These are phyloP conservation scores for Leucosporidium scottii DNA, from an alignment of 768 basidiomycete species.

Conservation along the genomic window DNA sequence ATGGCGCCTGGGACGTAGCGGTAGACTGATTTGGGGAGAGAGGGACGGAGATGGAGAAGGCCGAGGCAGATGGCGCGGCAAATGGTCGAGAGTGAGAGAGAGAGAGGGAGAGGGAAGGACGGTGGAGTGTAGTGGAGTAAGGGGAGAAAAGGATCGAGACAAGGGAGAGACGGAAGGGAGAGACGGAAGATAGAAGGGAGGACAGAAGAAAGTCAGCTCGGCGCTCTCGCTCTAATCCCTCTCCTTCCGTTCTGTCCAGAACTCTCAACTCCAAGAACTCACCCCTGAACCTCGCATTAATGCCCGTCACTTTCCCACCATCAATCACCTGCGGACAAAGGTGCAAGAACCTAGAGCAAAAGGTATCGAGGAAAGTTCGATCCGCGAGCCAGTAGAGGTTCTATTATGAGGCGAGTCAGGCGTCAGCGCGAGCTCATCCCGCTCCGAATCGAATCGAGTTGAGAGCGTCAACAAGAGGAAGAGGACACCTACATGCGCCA, in stretches of 20 bases:
- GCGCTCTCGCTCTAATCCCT: too few relatives aligned
- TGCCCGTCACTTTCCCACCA: constrained; percentile 48
- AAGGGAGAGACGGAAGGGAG: too few relatives aligned
- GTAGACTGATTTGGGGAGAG: constrained; percentile 42
- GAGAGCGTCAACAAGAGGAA: neutral
- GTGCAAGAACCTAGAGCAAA: constrained; percentile 48
- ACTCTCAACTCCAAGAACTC: neutral
- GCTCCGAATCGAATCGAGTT: too few relatives aligned
- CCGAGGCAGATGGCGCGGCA: too few relatives aligned
- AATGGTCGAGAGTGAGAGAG: too few relatives aligned
- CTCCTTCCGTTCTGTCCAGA: too few relatives aligned
- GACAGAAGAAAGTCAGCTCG: too few relatives aligned
- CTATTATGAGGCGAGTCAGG: constrained; percentile 44
- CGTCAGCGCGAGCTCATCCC: constrained; percentile 16
- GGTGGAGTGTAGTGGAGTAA: too few relatives aligned
- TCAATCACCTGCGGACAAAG: constrained; percentile 46
- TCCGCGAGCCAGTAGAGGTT: constrained; percentile 56
- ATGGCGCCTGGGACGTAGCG: constrained; percentile 51
- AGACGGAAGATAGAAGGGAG: too few relatives aligned
- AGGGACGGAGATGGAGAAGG: too few relatives aligned
- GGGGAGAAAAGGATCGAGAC: too few relatives aligned
- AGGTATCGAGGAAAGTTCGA: constrained; percentile 43
- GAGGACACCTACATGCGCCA: constrained; percentile 11
- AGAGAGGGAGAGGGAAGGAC: too few relatives aligned
- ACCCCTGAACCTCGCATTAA: constrained; percentile 49